These are phyloP conservation scores for Phytophthora idaei DNA, from an alignment of 352 stramenopile species.

Conservation along the genomic window DNA sequence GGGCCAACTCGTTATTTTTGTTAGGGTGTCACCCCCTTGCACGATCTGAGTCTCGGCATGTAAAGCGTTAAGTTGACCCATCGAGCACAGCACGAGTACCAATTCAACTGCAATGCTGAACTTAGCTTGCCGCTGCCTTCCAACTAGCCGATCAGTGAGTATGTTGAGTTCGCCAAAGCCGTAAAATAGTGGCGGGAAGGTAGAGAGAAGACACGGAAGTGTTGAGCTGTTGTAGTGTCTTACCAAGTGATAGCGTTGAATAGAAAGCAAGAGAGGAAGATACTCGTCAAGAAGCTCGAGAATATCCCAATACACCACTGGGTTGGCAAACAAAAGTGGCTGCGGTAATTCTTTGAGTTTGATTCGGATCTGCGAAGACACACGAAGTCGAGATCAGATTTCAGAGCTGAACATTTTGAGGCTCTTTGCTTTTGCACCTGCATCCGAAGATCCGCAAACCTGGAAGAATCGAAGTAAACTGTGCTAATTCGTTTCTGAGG, in stretches of 20 bases:
- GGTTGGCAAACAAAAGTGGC: conserved; percentile 7
- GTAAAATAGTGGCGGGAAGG: conserved; percentile 55
- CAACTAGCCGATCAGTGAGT: conserved; percentile 37
- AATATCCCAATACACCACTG: conserved; percentile 26
- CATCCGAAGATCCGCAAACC: conserved; percentile 45
- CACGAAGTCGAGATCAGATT: background rate
- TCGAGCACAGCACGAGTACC: conserved; percentile 36
- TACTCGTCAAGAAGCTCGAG: conserved; percentile 54
- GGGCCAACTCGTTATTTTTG: conserved; percentile 8
- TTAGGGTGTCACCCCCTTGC: conserved; percentile 15
- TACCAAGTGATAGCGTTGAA: conserved; percentile 38
- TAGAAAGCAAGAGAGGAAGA: conserved; percentile 42
- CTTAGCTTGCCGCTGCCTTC: conserved; percentile 28
- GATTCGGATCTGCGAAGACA: conserved; percentile 42
- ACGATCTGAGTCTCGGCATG: conserved; percentile 38
- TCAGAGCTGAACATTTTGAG: background rate
- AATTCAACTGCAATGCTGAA: conserved; percentile 43
- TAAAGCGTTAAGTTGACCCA: conserved; percentile 44
- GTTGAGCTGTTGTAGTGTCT: background rate
- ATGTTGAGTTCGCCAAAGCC: conserved; percentile 45
- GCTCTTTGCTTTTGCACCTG: conserved; percentile 25
- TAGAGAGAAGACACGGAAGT: conserved; percentile 11
- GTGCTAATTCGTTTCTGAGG: conserved; percentile 38
- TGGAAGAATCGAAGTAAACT: conserved; percentile 42
- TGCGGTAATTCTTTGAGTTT: conserved; percentile 59